Evolutionary conservation across 768 basidiomycete species (phyloP), one percentile per base, ranked within the genome.

Genomic region (Leucosporidium creatinivorum): DNA sequence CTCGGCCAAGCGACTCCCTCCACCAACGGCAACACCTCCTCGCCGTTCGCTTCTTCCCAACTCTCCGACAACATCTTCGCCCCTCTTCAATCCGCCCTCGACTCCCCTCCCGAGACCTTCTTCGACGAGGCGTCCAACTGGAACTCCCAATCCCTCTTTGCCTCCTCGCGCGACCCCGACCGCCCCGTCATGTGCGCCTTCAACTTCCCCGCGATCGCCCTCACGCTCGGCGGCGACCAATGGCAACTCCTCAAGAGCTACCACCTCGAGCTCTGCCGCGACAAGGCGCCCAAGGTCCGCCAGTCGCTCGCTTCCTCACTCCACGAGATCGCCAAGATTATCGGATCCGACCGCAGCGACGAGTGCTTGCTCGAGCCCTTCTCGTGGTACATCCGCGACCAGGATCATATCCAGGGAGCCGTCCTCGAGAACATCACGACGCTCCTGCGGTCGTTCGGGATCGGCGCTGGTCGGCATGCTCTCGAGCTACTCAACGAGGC

Each of bases 181-280:
- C 85, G 90, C 17, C 84, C 88, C 2, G 80, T 90, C 26, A 85
- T 90, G 52, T 89, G 87, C 76, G 89, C 89, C 8, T 92, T 91
- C 79, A 91, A 96, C 79, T 89, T 89, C 75, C 94, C 94, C 28
- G 93, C 92, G 9, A 89, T 97, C 12, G 85, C 86, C 5, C 82
- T 92, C 8, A 89, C 92, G 0, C 81, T 96, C 31, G 94, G 94
- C 6, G 79, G 80, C 18, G 78, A 79, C 1, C 83, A 89, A 55
- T 98, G 94, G 94, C 72, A 73, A 63, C 39, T 87, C 65, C 78
- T 98, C 28, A 84, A 87, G 25, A 82, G 83, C 5, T 79, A 84
- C 54, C 93, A 93, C 79, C 77, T 83, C 25, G 79, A 82, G 13
- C 81, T 98, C 23, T 82, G 88, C 31, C 78, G 81, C n/a, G 83